Evolutionary conservation across 371 early-diverging fungal species (phyloP).

Genomic region (Mortierella polycephala): DNA sequence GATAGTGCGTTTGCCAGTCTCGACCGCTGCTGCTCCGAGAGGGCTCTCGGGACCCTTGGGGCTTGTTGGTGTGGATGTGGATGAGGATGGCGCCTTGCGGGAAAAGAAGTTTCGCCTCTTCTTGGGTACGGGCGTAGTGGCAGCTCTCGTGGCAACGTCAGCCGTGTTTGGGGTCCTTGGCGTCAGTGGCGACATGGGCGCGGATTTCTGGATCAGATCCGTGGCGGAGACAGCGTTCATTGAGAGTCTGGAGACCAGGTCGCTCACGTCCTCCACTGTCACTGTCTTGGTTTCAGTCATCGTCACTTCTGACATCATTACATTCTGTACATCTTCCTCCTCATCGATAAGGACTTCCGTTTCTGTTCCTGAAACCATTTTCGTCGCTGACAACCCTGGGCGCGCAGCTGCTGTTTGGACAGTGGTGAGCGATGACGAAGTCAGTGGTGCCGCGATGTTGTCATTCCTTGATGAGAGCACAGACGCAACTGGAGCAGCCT

Average conservation of each 20-base stretch:
- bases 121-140: background rate
- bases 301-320: too few relatives aligned
- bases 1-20: background rate
- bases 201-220: conserved; percentile 28
- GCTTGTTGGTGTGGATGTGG: background rate
- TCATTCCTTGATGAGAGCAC: background rate
- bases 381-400: too few relatives aligned
- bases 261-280: background rate
- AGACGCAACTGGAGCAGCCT: background rate
- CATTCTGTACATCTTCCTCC: too few relatives aligned
- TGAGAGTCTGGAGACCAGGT: conserved; percentile 1
- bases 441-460: too few relatives aligned
- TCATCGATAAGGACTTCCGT: too few relatives aligned
- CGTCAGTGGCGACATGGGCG: conserved; percentile 20
- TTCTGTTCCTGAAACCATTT: too few relatives aligned
- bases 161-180: background rate
- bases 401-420: too few relatives aligned
- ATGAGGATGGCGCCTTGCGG: too few relatives aligned
- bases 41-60: conserved; percentile 8
- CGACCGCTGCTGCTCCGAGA: background rate
- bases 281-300: too few relatives aligned
- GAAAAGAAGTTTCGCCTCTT: too few relatives aligned
- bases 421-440: too few relatives aligned
- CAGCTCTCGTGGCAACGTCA: background rate
- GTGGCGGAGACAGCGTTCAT: background rate